Percentiles rank a stretch among this genome's conserved stretches.
Evolutionary conservation across 2,329 filamentous ascomycete genomes (phyloP).

Genomic region (Colletotrichum acutatum): DNA sequence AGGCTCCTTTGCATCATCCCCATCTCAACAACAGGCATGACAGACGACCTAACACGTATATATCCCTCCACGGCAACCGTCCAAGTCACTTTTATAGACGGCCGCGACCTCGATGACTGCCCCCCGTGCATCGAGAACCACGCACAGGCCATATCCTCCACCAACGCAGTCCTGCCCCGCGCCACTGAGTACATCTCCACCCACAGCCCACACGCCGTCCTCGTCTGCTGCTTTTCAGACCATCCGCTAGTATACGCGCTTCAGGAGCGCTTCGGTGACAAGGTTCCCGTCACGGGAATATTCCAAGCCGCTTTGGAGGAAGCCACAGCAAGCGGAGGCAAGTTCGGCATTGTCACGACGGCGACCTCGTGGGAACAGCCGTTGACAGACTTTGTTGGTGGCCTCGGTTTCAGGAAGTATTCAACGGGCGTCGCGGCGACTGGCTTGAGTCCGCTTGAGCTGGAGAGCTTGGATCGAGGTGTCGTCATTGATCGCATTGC

Average conservation of each 20-base stretch:
- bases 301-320: slow-evolving; percentile 25
- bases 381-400: neutral
- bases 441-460: slow-evolving; percentile 10
- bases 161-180: slow-evolving; percentile 1
- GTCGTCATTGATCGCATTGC: slow-evolving; percentile 11
- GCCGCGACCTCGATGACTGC: neutral
- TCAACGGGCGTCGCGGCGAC: slow-evolving; percentile 20
- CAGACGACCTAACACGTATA: slow-evolving; percentile 1
- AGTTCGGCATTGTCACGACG: slow-evolving; percentile 23
- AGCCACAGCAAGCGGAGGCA: neutral
- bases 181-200: slow-evolving; percentile 3
- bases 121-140: slow-evolving; percentile 27
- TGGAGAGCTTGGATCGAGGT: slow-evolving; percentile 9
- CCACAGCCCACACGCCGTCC: slow-evolving; percentile 2
- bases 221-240: slow-evolving; percentile 32
- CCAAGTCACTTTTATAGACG: slow-evolving; percentile 19
- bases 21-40: slow-evolving; percentile 30
- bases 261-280: neutral
- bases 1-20: slow-evolving; percentile 26
- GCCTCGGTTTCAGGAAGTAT: neutral
- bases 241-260: slow-evolving; percentile 25
- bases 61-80: neutral
- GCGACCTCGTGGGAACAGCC: slow-evolving; percentile 10
- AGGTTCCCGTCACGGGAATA: slow-evolving; percentile 3
- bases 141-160: neutral